phyloP scores from a whole-genome alignment of 768 basidiomycete genomes.

The Strobilomyces echinocephalus region DNA sequence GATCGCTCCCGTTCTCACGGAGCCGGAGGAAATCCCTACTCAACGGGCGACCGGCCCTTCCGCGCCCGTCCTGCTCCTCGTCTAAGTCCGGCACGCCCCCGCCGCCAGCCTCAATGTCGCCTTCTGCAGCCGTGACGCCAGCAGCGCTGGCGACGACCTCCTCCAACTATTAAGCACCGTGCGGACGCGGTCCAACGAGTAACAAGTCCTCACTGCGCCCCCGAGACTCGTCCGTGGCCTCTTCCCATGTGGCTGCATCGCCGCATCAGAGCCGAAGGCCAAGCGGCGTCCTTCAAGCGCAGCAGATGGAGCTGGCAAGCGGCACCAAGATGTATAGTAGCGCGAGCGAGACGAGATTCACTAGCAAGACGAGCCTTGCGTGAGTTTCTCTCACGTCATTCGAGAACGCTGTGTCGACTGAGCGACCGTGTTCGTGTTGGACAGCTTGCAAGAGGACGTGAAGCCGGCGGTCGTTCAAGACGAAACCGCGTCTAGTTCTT shows the following conservation, averaged over 20 bases:
- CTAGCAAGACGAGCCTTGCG: slow-evolving; percentile 13
- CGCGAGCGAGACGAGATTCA: slow-evolving; percentile 22
- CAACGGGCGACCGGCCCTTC: slow-evolving; percentile 5
- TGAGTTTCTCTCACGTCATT: slow-evolving; percentile 10
- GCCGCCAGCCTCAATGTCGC: slow-evolving; percentile 15
- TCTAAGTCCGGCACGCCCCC: slow-evolving; percentile 18
- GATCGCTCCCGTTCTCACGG: slow-evolving; percentile 46
- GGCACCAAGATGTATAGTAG: slow-evolving; percentile 32
- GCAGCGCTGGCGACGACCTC: slow-evolving; percentile 6
- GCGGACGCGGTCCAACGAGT: slow-evolving; percentile 15
- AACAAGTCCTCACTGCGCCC: slow-evolving; percentile 24
- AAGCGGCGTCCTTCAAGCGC: slow-evolving; percentile 20
- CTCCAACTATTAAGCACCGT: slow-evolving; percentile 18
- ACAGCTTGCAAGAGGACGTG: slow-evolving; percentile 24
- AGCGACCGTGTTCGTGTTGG: neutral
- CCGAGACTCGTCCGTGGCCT: slow-evolving; percentile 22
- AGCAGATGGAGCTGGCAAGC: slow-evolving; percentile 29
- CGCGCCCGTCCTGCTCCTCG: slow-evolving; percentile 13
- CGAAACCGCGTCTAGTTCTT: slow-evolving; percentile 15
- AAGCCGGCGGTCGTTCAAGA: slow-evolving; percentile 9
- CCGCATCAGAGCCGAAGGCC: slow-evolving; percentile 24
- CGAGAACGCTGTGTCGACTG: neutral
- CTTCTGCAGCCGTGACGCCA: slow-evolving; percentile 24
- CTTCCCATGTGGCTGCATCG: slow-evolving; percentile 18
- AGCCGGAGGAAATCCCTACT: slow-evolving; percentile 36